Evolutionary conservation across 2,329 filamentous ascomycete genomes (phyloP).

Genomic region (Acrodontium crateriforme): DNA sequence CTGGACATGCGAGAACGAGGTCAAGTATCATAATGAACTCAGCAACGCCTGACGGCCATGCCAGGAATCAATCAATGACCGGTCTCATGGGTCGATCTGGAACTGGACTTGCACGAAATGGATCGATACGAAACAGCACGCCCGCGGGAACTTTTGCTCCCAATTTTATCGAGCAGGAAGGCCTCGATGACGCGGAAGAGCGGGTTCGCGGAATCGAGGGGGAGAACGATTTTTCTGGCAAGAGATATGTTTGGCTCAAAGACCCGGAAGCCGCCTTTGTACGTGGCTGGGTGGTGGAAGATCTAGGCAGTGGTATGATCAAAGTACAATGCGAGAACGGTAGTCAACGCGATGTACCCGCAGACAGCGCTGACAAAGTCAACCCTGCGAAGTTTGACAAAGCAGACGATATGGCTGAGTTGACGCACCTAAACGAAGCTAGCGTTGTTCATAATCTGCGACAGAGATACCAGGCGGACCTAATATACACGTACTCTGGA

Average conservation of each 20-base stretch:
- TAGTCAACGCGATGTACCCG: constrained; percentile 71
- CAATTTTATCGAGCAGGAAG: constrained; percentile 85
- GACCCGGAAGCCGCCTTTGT: constrained; percentile 80
- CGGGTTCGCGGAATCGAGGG: constrained; percentile 67
- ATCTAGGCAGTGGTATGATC: constrained; percentile 53
- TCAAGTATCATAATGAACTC: constrained; percentile 62
- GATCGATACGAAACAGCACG: constrained; percentile 51
- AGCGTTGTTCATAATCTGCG: constrained; percentile 96
- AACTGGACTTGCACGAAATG: constrained; percentile 22
- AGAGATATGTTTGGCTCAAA: constrained; percentile 94
- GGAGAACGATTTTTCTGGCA: constrained; percentile 97
- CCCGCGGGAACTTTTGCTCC: constrained; percentile 82
- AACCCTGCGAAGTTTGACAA: constrained; percentile 99
- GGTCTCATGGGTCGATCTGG: too few species aligned
- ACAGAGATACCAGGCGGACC: constrained; percentile 84
- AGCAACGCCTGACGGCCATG: constrained; percentile 44
- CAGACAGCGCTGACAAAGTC: constrained; percentile 90
- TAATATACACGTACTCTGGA: constrained; percentile 96
- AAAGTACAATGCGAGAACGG: constrained; percentile 91
- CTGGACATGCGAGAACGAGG: constrained; percentile 49
- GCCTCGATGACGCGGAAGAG: constrained; percentile 46
- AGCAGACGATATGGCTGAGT: constrained; percentile 96
- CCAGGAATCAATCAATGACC: constrained; percentile 49
- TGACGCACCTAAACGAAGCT: constrained; percentile 94
- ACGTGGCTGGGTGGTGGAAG: constrained; percentile 81